Percentiles rank a stretch among this genome's conserved stretches.
These are phyloP conservation scores for Neurospora hispaniola DNA, from an alignment of 495 filamentous ascomycete genomes.

Conservation along the genomic window DNA sequence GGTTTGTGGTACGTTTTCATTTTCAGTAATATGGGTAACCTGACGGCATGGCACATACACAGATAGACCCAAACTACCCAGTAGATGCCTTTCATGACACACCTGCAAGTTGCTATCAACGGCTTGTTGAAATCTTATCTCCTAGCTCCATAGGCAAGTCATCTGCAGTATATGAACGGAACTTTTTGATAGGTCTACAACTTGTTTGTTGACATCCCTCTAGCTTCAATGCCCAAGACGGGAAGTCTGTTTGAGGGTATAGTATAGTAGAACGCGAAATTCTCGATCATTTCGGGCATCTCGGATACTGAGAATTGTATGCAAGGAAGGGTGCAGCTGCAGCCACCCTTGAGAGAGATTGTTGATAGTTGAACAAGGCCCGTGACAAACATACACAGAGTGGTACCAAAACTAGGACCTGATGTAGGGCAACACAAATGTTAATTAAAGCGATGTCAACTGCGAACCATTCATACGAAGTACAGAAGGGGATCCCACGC, in stretches of 20 bases:
- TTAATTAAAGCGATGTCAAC: neutral
- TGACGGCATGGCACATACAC: neutral
- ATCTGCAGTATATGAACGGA: neutral
- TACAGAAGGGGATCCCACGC: neutral
- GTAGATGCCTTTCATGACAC: neutral
- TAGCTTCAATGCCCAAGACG: neutral
- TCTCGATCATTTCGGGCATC: neutral
- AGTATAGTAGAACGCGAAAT: neutral
- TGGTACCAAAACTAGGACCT: neutral
- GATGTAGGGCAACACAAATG: neutral
- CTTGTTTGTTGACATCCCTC: neutral
- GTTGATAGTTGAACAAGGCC: neutral
- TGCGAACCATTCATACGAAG: neutral
- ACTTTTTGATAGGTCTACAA: neutral
- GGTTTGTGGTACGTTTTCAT: neutral
- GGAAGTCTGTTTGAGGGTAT: neutral
- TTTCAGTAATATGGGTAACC: neutral
- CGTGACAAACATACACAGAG: neutral
- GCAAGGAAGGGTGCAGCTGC: neutral
- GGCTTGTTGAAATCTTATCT: neutral
- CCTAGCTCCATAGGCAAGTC: neutral
- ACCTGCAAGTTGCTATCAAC: neutral
- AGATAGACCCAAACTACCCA: no score
- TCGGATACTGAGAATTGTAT: neutral
- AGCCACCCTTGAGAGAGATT: neutral